Conservation (phyloP, 2,329 filamentous ascomycete species). For the Venturia pyrina region DNA sequence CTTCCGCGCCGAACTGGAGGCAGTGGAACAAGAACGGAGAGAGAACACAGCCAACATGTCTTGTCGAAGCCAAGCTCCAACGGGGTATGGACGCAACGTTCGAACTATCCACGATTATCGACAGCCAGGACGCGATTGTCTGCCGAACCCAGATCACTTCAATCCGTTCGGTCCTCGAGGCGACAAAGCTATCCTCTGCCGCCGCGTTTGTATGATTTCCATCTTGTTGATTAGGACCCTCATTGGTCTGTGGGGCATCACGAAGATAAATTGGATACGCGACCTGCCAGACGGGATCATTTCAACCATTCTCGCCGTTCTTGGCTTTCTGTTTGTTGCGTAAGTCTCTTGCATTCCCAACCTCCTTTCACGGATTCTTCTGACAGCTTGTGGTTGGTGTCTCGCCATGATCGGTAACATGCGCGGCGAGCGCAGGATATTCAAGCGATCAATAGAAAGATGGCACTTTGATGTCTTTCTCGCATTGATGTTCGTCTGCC, state of each 20-base stretch:
- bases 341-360: not conserved
- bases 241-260: not conserved
- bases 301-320: not conserved
- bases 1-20: not conserved
- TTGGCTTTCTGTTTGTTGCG: not conserved
- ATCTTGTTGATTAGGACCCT: not conserved
- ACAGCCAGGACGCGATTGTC: not conserved
- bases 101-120: not conserved
- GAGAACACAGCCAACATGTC: not conserved
- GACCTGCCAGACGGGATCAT: not conserved
- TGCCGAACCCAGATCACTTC: not conserved
- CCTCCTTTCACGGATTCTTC: not conserved
- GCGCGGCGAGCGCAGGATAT: slow-evolving; percentile 9
- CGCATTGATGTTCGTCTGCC: not conserved
- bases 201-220: not conserved
- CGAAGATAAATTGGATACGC: not conserved
- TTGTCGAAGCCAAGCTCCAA: not conserved
- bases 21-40: not conserved
- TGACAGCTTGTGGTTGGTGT: not conserved
- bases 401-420: slow-evolving; percentile 1
- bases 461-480: not conserved
- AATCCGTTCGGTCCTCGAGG: not conserved
- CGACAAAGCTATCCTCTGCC: not conserved
- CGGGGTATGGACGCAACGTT: not conserved
- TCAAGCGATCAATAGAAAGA: slow-evolving; percentile 3